Conservation (phyloP, 2,329 filamentous ascomycete species). For the Pseudogymnoascus sp. region DNA sequence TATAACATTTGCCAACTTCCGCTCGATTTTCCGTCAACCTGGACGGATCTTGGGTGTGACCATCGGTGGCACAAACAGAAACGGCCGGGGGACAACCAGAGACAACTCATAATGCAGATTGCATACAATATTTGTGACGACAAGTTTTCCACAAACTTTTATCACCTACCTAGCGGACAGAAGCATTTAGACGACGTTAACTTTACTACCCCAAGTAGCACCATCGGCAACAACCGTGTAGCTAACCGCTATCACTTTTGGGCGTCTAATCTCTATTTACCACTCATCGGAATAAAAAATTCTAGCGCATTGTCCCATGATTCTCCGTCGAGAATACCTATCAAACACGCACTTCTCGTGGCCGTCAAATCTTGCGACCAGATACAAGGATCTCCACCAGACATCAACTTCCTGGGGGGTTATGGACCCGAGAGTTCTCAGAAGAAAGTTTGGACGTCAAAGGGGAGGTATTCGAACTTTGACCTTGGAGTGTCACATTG, state of each 20-base stretch:
- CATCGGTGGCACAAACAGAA: slow-evolving; percentile 1
- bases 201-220: slow-evolving; percentile 1
- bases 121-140: slow-evolving; percentile 6
- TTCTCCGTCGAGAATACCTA: background rate
- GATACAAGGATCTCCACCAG: background rate
- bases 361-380: slow-evolving; percentile 9
- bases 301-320: background rate
- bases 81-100: background rate
- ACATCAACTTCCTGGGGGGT: background rate
- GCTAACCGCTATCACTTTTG: slow-evolving; percentile 1
- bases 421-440: background rate
- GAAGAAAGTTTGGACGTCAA: background rate
- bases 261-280: background rate
- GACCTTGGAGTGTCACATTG: slow-evolving; percentile 9
- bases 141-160: slow-evolving; percentile 2
- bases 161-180: slow-evolving; percentile 8
- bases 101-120: slow-evolving; percentile 1
- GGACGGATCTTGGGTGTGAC: slow-evolving; percentile 3
- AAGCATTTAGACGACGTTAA: slow-evolving; percentile 4
- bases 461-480: background rate
- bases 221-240: background rate
- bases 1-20: background rate
- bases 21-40: background rate
- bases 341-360: background rate
- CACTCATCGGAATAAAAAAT: background rate